Percentiles rank a stretch among this genome's conserved stretches.
Evolutionary conservation across 2,329 filamentous ascomycete species (phyloP).

Genomic region (Celoporthe dispersa): DNA sequence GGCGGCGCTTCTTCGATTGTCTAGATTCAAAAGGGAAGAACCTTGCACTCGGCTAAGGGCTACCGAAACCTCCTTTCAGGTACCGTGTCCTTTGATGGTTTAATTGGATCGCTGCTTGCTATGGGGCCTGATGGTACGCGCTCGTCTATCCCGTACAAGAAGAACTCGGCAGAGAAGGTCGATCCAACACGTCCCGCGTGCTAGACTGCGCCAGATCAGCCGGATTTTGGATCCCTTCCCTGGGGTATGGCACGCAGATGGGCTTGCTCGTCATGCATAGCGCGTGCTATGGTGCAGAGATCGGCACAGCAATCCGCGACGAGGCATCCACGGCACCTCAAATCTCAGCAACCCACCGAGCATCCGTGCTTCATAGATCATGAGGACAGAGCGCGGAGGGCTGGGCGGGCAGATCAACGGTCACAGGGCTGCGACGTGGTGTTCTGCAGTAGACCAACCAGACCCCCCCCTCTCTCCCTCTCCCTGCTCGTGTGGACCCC

Average conservation of each 20-base stretch:
- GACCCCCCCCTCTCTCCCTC: too few relatives aligned
- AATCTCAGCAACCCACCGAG: too few relatives aligned
- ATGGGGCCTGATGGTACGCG: not conserved
- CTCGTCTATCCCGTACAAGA: slow-evolving; percentile 15
- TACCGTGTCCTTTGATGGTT: not conserved
- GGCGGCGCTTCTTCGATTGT: not conserved
- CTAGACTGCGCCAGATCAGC: slow-evolving; percentile 3
- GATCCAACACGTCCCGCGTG: not conserved
- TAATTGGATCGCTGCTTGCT: not conserved
- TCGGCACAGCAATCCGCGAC: slow-evolving; percentile 9
- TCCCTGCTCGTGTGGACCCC: slow-evolving; percentile 21
- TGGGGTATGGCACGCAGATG: slow-evolving; percentile 11
- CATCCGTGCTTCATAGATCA: slow-evolving; percentile 1
- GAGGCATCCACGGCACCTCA: not conserved
- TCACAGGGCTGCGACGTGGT: slow-evolving; percentile 24
- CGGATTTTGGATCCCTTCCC: slow-evolving; percentile 6
- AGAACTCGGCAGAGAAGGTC: not conserved
- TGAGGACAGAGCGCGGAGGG: not conserved
- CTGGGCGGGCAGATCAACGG: slow-evolving; percentile 2
- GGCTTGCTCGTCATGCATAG: not conserved
- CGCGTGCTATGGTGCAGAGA: not conserved
- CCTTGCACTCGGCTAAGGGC: not conserved
- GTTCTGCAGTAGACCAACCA: slow-evolving; percentile 7
- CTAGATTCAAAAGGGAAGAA: not conserved
- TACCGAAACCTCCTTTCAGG: not conserved